Conservation (phyloP, 2,329 filamentous ascomycete genomes). For the Lachnellula subtilissima region DNA sequence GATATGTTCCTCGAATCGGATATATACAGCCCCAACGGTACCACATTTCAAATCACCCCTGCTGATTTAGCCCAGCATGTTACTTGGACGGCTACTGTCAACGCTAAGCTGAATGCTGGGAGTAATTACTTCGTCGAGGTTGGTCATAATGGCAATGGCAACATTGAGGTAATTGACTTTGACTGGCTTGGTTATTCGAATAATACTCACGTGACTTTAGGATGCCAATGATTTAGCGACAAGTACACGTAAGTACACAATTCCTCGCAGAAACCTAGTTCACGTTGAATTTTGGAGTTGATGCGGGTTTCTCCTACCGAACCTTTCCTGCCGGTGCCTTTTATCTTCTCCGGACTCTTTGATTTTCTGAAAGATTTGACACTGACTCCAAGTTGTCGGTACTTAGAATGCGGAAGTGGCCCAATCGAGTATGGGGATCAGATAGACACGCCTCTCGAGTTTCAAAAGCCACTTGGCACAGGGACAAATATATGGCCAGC, state of each 20-base stretch:
- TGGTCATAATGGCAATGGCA: conserved; percentile 52
- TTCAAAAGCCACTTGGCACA: conserved; percentile 43
- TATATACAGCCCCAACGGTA: conserved; percentile 44
- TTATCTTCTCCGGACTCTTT: too few species aligned
- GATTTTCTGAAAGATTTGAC: too few species aligned
- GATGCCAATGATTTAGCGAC: conserved; percentile 22
- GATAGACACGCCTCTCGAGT: conserved; percentile 42
- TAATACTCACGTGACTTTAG: neutral
- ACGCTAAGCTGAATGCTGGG: conserved; percentile 45
- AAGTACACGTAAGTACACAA: conserved; percentile 2
- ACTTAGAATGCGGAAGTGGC: conserved; percentile 18
- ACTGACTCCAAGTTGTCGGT: too few species aligned
- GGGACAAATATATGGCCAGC: conserved; percentile 46
- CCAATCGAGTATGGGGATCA: conserved; percentile 43
- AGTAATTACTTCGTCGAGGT: conserved; percentile 50
- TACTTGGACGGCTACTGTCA: conserved; percentile 39
- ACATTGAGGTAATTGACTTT: conserved; percentile 35
- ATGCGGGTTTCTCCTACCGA: too few species aligned
- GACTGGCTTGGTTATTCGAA: neutral
- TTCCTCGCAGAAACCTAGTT: too few species aligned
- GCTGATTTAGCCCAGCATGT: conserved; percentile 44
- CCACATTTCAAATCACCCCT: conserved; percentile 44
- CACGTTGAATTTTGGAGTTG: too few species aligned
- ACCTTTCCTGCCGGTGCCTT: too few species aligned
- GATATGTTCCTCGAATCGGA: conserved; percentile 55